Percentiles rank a stretch among this genome's conserved stretches.
phyloP scores from a whole-genome alignment of 345 rosid genomes.

The Pseudoturritis turrita region DNA sequence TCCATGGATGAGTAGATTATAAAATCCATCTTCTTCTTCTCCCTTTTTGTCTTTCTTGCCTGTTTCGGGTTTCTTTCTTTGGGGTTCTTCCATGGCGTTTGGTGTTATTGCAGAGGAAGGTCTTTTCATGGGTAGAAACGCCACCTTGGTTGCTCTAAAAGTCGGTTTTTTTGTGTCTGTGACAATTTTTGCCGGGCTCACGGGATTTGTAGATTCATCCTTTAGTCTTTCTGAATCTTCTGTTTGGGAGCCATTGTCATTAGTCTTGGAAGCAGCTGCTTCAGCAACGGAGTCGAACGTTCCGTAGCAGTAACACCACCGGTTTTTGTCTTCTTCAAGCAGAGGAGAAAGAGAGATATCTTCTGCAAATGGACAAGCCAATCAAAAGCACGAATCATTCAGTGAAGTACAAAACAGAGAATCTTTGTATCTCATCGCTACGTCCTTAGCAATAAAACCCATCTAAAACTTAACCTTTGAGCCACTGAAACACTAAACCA shows the following conservation, averaged over 20 bases:
- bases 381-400: not conserved
- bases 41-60: conserved; percentile 5
- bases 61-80: conserved; percentile 24
- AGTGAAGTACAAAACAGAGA: not conserved
- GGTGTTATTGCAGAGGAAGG: conserved; percentile 31
- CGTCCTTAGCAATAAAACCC: not conserved
- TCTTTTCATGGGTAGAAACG: conserved; percentile 61
- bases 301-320: conserved; percentile 2
- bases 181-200: conserved; percentile 16
- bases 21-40: conserved; percentile 33
- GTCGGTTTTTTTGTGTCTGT: not conserved
- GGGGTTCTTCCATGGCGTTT: conserved; percentile 24
- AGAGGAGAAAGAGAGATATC: not conserved
- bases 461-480: not conserved
- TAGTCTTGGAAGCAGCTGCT: not conserved
- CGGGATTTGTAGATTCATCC: conserved; percentile 7
- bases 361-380: conserved; percentile 16
- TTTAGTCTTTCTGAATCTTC: conserved; percentile 16
- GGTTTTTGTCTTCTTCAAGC: not conserved
- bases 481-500: not conserved
- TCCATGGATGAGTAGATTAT: conserved; percentile 31
- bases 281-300: conserved; percentile 11
- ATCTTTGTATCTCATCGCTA: not conserved
- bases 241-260: conserved; percentile 1
- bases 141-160: conserved; percentile 41